Conservation (phyloP, 768 basidiomycete species). For the Amanita pallidorosea region DNA sequence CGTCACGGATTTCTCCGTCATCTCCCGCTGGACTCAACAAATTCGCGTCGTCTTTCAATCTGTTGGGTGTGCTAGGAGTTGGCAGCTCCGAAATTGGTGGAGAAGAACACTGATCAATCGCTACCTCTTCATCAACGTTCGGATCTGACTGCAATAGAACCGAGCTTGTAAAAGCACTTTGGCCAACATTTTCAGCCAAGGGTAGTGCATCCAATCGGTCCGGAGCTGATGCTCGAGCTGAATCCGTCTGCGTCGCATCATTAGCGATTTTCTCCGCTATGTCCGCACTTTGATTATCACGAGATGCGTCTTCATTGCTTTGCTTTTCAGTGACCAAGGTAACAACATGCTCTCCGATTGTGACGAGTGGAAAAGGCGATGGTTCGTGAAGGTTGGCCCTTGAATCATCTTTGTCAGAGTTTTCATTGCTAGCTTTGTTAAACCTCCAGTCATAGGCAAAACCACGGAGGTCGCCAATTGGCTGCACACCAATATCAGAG, state of each 20-base stretch:
- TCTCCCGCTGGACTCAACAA: background rate
- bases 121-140: background rate
- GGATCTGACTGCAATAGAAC: background rate
- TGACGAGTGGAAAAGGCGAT: too few relatives aligned
- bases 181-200: background rate
- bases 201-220: background rate
- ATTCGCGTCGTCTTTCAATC: background rate
- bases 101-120: background rate
- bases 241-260: background rate
- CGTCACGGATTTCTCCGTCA: background rate
- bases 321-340: background rate
- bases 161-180: background rate
- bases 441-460: constrained; percentile 6
- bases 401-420: background rate
- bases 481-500: background rate
- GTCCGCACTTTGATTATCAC: background rate
- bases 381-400: background rate
- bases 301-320: background rate
- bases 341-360: too few relatives aligned
- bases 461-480: background rate
- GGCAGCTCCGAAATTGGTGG: background rate
- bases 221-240: background rate
- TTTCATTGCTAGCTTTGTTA: background rate
- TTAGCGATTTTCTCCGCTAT: background rate
- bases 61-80: background rate